Conservation (phyloP, 352 stramenopile genomes). For the Globisporangium acanthophoron region DNA sequence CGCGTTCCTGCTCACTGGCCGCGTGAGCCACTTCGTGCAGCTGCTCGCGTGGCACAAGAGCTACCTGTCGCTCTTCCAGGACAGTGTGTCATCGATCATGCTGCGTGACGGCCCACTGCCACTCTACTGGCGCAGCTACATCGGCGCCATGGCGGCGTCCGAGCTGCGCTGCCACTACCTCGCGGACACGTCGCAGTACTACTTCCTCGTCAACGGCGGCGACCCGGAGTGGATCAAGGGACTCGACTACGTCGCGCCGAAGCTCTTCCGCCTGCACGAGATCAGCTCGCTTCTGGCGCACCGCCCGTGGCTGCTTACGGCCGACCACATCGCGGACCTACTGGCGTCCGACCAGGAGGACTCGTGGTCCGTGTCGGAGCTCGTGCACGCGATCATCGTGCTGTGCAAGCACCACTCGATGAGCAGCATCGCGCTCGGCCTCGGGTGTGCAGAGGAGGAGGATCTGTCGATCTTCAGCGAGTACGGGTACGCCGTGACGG, state of each 20-base stretch:
- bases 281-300: slow-evolving; percentile 80
- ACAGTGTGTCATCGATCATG: slow-evolving; percentile 65
- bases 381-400: slow-evolving; percentile 84
- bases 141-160: slow-evolving; percentile 74
- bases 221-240: slow-evolving; percentile 79
- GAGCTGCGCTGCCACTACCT: slow-evolving; percentile 80
- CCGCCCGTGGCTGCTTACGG: slow-evolving; percentile 78
- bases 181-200: slow-evolving; percentile 73
- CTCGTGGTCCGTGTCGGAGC: slow-evolving; percentile 83
- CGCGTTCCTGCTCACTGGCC: slow-evolving; percentile 60
- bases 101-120: slow-evolving; percentile 70
- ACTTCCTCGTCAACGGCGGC: slow-evolving; percentile 80
- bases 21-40: slow-evolving; percentile 71
- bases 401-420: slow-evolving; percentile 82
- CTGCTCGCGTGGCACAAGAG: slow-evolving; percentile 76
- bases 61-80: slow-evolving; percentile 70
- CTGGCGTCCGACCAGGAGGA: slow-evolving; percentile 63
- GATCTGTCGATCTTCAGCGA: slow-evolving; percentile 67
- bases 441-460: slow-evolving; percentile 74
- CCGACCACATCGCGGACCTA: slow-evolving; percentile 69
- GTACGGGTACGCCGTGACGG: slow-evolving; percentile 34
- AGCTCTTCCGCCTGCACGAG: slow-evolving; percentile 80
- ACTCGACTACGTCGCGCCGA: slow-evolving; percentile 73
- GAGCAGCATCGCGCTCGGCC: slow-evolving; percentile 66
- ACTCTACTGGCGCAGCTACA: slow-evolving; percentile 79